Evolutionary conservation across 495 filamentous ascomycete genomes (phyloP).

Genomic region (Podospora bellae-mahoneyi): DNA sequence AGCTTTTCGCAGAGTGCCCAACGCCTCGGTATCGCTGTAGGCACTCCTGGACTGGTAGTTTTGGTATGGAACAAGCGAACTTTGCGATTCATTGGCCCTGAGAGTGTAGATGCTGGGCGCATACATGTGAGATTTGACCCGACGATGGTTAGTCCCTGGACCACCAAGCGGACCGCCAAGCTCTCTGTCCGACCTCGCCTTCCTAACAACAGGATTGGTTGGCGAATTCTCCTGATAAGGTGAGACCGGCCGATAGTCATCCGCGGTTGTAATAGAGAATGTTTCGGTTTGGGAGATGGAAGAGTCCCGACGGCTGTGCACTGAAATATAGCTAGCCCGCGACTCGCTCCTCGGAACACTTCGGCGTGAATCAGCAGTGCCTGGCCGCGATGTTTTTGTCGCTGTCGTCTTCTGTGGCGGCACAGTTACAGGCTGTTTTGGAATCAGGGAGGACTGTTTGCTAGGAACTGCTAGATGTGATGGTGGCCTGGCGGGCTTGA

Average conservation of each 20-base stretch:
- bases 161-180: conserved; percentile 8
- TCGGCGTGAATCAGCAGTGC: conserved; percentile 7
- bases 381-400: conserved; percentile 26
- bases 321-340: conserved; percentile 47
- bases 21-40: conserved; percentile 53
- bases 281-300: conserved; percentile 58
- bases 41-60: conserved; percentile 47
- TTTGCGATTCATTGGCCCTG: conserved; percentile 59
- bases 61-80: conserved; percentile 60
- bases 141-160: conserved; percentile 28
- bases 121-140: conserved; percentile 38
- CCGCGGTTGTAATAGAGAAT: conserved; percentile 50
- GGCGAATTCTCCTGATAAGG: conserved; percentile 1
- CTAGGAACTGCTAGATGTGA: conserved; percentile 20
- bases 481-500: conserved; percentile 5
- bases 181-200: conserved; percentile 16
- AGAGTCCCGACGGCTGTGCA: conserved; percentile 55
- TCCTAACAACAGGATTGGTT: conserved; percentile 8
- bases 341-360: conserved; percentile 32
- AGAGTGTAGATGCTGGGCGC: conserved; percentile 68
- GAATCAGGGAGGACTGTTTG: conserved; percentile 24
- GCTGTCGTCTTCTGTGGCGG: conserved; percentile 41
- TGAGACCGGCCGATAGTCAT: conserved; percentile 27
- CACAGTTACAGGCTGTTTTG: neutral
- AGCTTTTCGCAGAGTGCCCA: conserved; percentile 53